Conservation (phyloP, 192 early-diverging fungal species). For the Allomyces javanicus region DNA sequence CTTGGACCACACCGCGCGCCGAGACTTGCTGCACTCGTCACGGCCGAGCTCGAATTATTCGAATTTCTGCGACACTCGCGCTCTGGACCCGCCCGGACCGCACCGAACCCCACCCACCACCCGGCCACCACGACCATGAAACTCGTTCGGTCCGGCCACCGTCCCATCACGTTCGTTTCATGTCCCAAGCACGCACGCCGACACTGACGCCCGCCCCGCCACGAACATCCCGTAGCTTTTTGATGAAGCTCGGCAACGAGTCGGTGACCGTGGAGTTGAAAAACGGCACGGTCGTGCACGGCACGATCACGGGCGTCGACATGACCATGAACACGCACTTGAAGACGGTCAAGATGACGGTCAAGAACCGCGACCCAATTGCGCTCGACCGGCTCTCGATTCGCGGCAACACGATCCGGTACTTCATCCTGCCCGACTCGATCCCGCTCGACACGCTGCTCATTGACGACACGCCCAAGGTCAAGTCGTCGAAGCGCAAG, state of each 20-base stretch:
- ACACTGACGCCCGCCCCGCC: too few species aligned
- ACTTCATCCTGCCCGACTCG: constrained; percentile 88
- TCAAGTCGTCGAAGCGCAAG: constrained; percentile 30
- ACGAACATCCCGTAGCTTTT: constrained; percentile 59
- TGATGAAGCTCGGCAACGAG: constrained; percentile 94
- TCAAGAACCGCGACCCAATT: constrained; percentile 76
- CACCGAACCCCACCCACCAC: too few species aligned
- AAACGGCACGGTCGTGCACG: constrained; percentile 92
- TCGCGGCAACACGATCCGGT: constrained; percentile 86
- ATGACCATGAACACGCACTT: constrained; percentile 99
- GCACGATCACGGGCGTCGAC: constrained; percentile 89
- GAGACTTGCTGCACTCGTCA: too few species aligned
- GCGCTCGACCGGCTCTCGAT: constrained; percentile 82
- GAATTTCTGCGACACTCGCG: too few species aligned
- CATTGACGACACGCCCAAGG: constrained; percentile 85
- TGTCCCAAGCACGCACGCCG: too few species aligned
- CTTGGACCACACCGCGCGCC: too few species aligned
- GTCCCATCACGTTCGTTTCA: background rate
- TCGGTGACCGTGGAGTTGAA: constrained; percentile 97
- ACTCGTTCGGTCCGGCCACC: background rate
- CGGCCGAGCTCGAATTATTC: too few species aligned
- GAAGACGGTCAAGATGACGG: constrained; percentile 96
- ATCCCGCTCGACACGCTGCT: constrained; percentile 87
- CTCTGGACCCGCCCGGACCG: too few species aligned
- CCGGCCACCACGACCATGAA: background rate